phyloP scores from a whole-genome alignment of 768 basidiomycete genomes.

The Lentinula sp. region DNA sequence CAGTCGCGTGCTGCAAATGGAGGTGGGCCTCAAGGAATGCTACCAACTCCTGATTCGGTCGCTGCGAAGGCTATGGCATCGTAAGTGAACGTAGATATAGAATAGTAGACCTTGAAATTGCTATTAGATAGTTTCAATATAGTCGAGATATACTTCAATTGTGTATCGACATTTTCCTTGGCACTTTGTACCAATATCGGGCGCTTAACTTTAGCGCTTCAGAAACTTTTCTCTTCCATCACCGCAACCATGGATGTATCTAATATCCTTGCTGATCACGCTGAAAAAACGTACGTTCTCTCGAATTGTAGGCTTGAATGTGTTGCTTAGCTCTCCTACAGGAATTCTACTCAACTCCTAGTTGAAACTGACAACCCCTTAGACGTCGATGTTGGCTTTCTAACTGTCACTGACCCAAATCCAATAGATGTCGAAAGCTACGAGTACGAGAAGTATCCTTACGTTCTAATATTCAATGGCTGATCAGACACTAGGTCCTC shows the following conservation, averaged over 20 bases:
- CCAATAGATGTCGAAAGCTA: conserved; percentile 83
- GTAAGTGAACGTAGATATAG: not conserved
- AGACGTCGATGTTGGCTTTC: conserved; percentile 74
- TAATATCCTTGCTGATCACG: conserved; percentile 66
- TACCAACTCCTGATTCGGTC: not conserved
- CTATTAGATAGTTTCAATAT: too few species aligned
- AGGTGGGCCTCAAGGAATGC: not conserved
- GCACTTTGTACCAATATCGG: not conserved
- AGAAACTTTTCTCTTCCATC: not conserved
- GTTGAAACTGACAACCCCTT: conserved; percentile 79
- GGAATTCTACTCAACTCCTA: conserved; percentile 44
- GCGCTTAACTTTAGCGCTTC: not conserved
- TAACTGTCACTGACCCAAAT: conserved; percentile 85
- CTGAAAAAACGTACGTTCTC: conserved; percentile 57
- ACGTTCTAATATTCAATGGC: not conserved
- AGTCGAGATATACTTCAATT: too few species aligned
- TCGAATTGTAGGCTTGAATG: not conserved
- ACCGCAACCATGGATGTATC: conserved; percentile 70
- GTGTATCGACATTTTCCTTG: too few species aligned
- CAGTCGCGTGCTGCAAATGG: not conserved
- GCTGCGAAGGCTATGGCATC: not conserved
- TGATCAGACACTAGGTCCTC: conserved; percentile 44
- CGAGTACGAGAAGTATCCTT: conserved; percentile 41
- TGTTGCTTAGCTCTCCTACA: conserved; percentile 20
- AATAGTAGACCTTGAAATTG: too few species aligned